Evolutionary conservation across 2,329 filamentous ascomycete genomes (phyloP).

Genomic region (Helotiales sp.): DNA sequence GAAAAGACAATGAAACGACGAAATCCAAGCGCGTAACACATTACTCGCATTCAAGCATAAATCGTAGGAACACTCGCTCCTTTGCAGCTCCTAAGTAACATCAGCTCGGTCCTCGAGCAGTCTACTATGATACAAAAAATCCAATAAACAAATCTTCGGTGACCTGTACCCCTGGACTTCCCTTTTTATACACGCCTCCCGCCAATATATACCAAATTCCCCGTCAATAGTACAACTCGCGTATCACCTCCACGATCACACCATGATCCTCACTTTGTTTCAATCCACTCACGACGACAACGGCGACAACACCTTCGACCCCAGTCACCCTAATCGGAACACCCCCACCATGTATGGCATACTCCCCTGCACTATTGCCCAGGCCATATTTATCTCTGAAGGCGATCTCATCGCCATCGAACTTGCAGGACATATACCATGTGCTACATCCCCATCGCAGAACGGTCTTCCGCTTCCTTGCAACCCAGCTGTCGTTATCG

Average conservation of each 20-base stretch:
- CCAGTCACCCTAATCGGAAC: slow-evolving; percentile 74
- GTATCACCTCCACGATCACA: slow-evolving; percentile 65
- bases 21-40: neutral
- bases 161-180: neutral
- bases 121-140: neutral
- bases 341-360: slow-evolving; percentile 79
- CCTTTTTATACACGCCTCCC: neutral
- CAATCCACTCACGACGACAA: slow-evolving; percentile 77
- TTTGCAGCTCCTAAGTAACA: neutral
- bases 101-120: neutral
- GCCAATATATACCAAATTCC: neutral
- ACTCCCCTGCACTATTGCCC: slow-evolving; percentile 60
- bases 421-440: slow-evolving; percentile 75
- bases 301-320: slow-evolving; percentile 76
- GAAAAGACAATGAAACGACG: neutral
- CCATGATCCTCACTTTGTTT: slow-evolving; percentile 80
- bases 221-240: slow-evolving; percentile 35
- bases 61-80: neutral
- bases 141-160: neutral
- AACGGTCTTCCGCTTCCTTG: slow-evolving; percentile 73
- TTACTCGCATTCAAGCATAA: slow-evolving; percentile 1
- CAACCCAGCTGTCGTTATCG: slow-evolving; percentile 74
- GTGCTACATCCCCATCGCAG: slow-evolving; percentile 72
- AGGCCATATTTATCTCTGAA: slow-evolving; percentile 72
- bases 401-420: slow-evolving; percentile 62